Evolutionary conservation across 2,329 filamentous ascomycete species (phyloP).

Genomic region (Claviceps paspali): DNA sequence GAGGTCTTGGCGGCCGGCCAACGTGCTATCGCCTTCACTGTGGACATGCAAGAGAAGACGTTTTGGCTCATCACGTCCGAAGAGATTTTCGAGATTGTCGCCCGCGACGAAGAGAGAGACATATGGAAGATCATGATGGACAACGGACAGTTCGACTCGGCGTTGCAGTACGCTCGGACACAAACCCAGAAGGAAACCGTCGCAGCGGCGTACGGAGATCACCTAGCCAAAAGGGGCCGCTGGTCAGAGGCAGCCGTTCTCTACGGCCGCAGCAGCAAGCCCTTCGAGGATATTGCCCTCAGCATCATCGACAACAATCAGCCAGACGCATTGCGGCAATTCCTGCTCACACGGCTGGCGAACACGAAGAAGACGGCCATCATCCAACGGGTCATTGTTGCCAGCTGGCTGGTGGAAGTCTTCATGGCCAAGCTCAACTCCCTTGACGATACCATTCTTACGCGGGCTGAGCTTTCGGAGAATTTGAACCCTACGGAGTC

Average conservation of each 20-base stretch:
- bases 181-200: conserved; percentile 76
- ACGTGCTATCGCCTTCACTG: conserved; percentile 65
- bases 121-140: conserved; percentile 90
- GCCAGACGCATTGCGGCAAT: conserved; percentile 79
- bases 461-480: conserved; percentile 67
- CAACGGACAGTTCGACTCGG: conserved; percentile 74
- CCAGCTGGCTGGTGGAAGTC: conserved; percentile 86
- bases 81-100: conserved; percentile 87
- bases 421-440: conserved; percentile 97
- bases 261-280: conserved; percentile 90
- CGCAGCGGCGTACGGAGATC: conserved; percentile 81
- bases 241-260: conserved; percentile 77
- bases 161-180: conserved; percentile 71
- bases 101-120: conserved; percentile 78
- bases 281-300: conserved; percentile 89
- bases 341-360: conserved; percentile 69
- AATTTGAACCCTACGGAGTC: conserved; percentile 56
- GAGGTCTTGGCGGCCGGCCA: conserved; percentile 68
- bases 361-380: conserved; percentile 66
- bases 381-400: conserved; percentile 94
- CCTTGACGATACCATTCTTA: conserved; percentile 85
- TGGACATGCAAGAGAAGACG: conserved; percentile 88
- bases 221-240: conserved; percentile 65
- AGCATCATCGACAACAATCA: conserved; percentile 81
- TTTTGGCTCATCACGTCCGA: conserved; percentile 90